A percentile compares a stretch with the other conserved stretches of the same genome.
Evolutionary conservation across 2,329 filamentous ascomycete species (phyloP).

Genomic region (Pseudogymnoascus verrucosus): DNA sequence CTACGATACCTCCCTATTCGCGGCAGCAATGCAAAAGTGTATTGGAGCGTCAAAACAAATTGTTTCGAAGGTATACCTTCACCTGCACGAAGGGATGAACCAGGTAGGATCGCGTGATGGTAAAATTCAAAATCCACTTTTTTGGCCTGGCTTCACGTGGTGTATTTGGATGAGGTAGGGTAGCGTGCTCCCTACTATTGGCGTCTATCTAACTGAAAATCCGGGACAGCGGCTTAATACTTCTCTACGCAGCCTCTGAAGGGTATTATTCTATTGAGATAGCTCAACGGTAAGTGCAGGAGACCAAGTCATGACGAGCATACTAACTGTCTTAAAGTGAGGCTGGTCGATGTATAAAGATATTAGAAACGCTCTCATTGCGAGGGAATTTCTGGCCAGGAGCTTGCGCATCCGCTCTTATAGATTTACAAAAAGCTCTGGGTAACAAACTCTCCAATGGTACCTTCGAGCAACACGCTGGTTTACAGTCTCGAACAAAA

Average conservation of each 20-base stretch:
- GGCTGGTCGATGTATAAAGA: slow-evolving; percentile 15
- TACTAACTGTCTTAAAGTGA: background rate
- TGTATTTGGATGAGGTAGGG: slow-evolving; percentile 39
- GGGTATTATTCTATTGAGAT: slow-evolving; percentile 32
- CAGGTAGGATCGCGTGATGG: slow-evolving; percentile 8
- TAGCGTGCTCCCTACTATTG: background rate
- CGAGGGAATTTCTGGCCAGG: slow-evolving; percentile 30
- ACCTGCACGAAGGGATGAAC: slow-evolving; percentile 30
- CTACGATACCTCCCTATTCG: slow-evolving; percentile 35
- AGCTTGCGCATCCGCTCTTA: slow-evolving; percentile 30
- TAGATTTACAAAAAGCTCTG: slow-evolving; percentile 27
- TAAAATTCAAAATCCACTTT: slow-evolving; percentile 26
- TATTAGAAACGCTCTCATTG: slow-evolving; percentile 26
- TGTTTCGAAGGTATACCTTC: slow-evolving; percentile 32
- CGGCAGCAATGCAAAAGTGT: slow-evolving; percentile 42
- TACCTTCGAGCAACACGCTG: background rate
- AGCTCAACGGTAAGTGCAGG: slow-evolving; percentile 33
- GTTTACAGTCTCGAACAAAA: background rate
- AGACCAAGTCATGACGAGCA: slow-evolving; percentile 9
- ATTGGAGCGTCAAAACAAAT: slow-evolving; percentile 36
- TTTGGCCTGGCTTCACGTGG: slow-evolving; percentile 47
- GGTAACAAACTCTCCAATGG: background rate
- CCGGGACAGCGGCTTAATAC: slow-evolving; percentile 35
- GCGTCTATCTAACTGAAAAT: background rate
- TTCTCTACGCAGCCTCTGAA: slow-evolving; percentile 42